Evolutionary conservation across 352 stramenopile species (phyloP).

Genomic region (Globisporangium uncinulatum): DNA sequence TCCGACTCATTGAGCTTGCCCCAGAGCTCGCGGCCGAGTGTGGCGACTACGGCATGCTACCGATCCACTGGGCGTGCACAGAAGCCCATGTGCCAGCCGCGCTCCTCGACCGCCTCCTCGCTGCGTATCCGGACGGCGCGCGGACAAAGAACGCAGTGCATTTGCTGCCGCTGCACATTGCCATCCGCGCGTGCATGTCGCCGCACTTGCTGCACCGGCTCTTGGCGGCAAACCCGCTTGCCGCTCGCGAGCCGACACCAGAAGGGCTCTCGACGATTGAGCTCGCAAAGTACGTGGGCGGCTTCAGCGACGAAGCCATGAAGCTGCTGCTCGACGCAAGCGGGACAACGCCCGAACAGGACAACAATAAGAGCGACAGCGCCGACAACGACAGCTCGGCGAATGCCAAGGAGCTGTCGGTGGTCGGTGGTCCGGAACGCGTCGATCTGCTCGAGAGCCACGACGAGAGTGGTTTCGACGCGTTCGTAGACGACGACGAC

Average conservation of each 20-base stretch:
- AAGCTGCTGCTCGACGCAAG: constrained; percentile 32
- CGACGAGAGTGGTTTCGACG: constrained; percentile 2
- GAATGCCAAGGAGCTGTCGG: not conserved
- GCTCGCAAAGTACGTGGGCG: constrained; percentile 38
- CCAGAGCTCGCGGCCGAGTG: constrained; percentile 36
- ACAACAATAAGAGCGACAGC: constrained; percentile 12
- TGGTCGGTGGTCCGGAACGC: not conserved
- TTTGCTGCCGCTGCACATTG: constrained; percentile 74
- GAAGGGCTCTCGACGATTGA: constrained; percentile 44
- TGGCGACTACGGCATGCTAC: constrained; percentile 81
- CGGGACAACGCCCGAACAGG: constrained; percentile 14
- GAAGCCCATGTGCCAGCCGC: constrained; percentile 52
- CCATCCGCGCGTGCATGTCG: constrained; percentile 50
- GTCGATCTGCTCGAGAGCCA: constrained; percentile 5
- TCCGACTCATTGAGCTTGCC: constrained; percentile 51
- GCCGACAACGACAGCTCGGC: constrained; percentile 6
- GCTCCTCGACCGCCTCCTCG: constrained; percentile 55
- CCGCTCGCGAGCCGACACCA: constrained; percentile 36
- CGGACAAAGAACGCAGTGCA: constrained; percentile 54
- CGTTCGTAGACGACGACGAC: not conserved
- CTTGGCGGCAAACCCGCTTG: constrained; percentile 44
- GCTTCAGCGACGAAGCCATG: constrained; percentile 38
- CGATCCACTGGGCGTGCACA: constrained; percentile 77
- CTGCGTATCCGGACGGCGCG: constrained; percentile 54
- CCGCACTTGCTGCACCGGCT: constrained; percentile 46